Conservation (phyloP, 1,139 yeast species). For the Pichia sp. region DNA sequence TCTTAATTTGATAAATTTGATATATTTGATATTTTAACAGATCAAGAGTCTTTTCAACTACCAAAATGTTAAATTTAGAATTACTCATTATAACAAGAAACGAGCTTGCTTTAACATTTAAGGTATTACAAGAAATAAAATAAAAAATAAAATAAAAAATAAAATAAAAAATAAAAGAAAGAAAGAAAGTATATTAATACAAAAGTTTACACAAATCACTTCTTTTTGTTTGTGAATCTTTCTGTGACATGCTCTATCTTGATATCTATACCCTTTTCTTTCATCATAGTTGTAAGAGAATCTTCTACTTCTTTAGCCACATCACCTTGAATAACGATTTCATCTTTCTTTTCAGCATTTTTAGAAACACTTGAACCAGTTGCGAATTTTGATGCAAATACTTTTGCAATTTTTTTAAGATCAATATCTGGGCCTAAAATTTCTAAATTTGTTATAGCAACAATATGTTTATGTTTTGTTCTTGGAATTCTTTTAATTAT, state of each 20-base stretch:
- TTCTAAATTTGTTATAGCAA: slow-evolving; percentile 82
- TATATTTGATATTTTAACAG: too few relatives aligned
- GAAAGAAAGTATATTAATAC: not conserved
- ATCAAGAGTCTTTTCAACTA: too few relatives aligned
- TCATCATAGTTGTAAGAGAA: slow-evolving; percentile 62
- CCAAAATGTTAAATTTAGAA: too few relatives aligned
- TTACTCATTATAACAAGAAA: too few relatives aligned
- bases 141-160: too few relatives aligned
- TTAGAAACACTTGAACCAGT: slow-evolving; percentile 96
- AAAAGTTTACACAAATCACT: not conserved
- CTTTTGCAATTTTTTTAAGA: slow-evolving; percentile 84
- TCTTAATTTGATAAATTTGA: too few relatives aligned
- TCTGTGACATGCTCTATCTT: slow-evolving; percentile 56
- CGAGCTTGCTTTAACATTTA: too few relatives aligned
- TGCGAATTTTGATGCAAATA: slow-evolving; percentile 90
- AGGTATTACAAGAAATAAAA: too few relatives aligned
- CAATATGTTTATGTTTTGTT: slow-evolving; percentile 82
- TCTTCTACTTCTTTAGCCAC: slow-evolving; percentile 87
- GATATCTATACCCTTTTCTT: slow-evolving; percentile 80
- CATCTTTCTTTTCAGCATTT: slow-evolving; percentile 87
- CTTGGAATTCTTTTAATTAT: slow-evolving; percentile 83
- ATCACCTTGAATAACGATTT: slow-evolving; percentile 90
- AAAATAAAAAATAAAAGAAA: too few relatives aligned
- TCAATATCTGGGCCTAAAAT: slow-evolving; percentile 67
- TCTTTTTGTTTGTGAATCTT: slow-evolving; percentile 15